Evolutionary conservation across 441 rosid genomes (phyloP), one percentile per base, ranked within the genome.

Genomic region (Geranium incanum): DNA sequence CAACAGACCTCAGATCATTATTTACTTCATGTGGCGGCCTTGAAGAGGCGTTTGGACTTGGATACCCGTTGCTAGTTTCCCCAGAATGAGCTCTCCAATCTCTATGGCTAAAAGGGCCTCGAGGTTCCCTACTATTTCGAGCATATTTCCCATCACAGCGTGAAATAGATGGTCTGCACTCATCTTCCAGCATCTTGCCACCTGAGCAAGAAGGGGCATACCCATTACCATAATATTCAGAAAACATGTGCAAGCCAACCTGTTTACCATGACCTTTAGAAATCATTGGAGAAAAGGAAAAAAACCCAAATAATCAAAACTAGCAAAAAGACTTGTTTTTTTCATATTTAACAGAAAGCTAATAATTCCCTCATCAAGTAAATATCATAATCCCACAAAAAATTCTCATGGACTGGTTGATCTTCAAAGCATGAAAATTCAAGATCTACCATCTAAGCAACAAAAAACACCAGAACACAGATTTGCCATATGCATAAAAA

Each of bases 241-340:
- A 75, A 81, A 86, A 88, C 80, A 83, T 71, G 83, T 88, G 88
- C 85, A 94, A 89, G 43, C 86, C 88, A 74, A 94, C 95, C 87
- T 86, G 95, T 96, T 88, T 92, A 83, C 87, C 92, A 81, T 91
- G 90, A 87, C 96, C 98, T 93, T 87, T 84, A 87, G 75, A 71
- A 81, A 71, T 75, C 78, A 76, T 76, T 68, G 70, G 80, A 79
- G 36, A 75, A 81, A 73, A 74, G 70, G 70, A 18, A 66, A 67
- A 75, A 81, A 43, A 64, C 36, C 55, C 75, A 78, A 69, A 68
- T 69, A 68, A 81, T 75, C 70, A 75, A 77, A 50, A 78, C 19
- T 79, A 36, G 41, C 69, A 71, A 55, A 23, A 68, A 59, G 13
- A 70, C 36, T 74, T 45, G 68, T 68, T 60, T 48, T 48, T 11